Conservation (phyloP, 164 flowering plant species). For the Echeveria elegans region DNA sequence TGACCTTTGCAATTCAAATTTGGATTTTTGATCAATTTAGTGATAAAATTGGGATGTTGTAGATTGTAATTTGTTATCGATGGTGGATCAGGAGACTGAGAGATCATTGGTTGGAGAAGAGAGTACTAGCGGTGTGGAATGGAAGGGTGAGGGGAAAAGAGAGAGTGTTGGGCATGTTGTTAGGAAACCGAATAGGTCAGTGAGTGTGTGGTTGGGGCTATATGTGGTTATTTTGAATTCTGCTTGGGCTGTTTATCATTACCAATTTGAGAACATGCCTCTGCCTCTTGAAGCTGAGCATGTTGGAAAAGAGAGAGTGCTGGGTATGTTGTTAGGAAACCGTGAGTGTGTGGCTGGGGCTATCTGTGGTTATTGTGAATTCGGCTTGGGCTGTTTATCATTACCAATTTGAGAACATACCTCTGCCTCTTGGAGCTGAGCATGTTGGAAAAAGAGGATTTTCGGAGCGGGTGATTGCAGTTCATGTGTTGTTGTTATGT, state of each 20-base stretch:
- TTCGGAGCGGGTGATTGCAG: conserved; percentile 97
- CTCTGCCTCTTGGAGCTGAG: too few relatives aligned
- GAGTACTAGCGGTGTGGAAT: background rate
- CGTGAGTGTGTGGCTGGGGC: too few relatives aligned
- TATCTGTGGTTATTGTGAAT: too few relatives aligned
- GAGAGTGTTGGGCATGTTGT: background rate
- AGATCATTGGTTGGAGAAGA: background rate
- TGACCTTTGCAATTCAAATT: background rate
- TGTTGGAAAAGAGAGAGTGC: conserved; percentile 25
- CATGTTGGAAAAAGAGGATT: conserved; percentile 89
- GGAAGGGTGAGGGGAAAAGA: background rate
- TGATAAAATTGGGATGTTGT: background rate
- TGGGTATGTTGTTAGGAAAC: too few relatives aligned
- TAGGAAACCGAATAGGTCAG: conserved; percentile 35
- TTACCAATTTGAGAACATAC: too few relatives aligned
- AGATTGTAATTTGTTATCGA: background rate
- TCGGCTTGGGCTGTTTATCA: too few relatives aligned
- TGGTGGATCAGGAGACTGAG: background rate
- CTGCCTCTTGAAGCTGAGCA: conserved; percentile 47
- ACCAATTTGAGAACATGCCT: conserved; percentile 61
- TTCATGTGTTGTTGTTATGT: conserved; percentile 89
- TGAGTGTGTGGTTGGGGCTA: conserved; percentile 33
- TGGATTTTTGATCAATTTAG: background rate
- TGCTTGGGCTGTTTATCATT: conserved; percentile 50
- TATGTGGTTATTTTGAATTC: conserved; percentile 29